Percentiles rank a stretch among this genome's conserved stretches.
Conservation (phyloP, 257 asterid genomes). For the Craterostigma plantagineum region DNA sequence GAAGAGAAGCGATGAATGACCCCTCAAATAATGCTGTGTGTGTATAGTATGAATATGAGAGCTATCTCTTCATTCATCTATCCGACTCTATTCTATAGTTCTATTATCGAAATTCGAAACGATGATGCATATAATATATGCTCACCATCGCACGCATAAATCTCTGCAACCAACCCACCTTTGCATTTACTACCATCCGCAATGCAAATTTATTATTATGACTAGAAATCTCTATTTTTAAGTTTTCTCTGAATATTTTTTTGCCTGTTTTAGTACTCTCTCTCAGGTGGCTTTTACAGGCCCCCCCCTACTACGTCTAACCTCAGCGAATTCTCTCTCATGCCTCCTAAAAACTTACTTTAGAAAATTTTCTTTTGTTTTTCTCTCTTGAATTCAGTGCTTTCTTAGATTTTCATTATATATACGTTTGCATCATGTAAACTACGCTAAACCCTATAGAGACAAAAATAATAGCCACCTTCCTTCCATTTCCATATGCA, state of each 20-base stretch:
- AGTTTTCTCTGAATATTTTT: conserved; percentile 19
- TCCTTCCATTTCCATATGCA: neutral
- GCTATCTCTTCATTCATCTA: too few relatives aligned
- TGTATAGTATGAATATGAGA: too few relatives aligned
- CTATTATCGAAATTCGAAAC: too few relatives aligned
- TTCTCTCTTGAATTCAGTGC: conserved; percentile 40
- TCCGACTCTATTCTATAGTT: too few relatives aligned
- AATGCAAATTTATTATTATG: neutral
- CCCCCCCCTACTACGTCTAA: conserved; percentile 11
- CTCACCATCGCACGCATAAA: conserved; percentile 67
- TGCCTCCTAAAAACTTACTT: conserved; percentile 6
- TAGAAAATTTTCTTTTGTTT: neutral
- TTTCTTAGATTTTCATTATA: conserved; percentile 2
- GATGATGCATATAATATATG: conserved; percentile 11
- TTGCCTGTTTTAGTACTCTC: conserved; percentile 36
- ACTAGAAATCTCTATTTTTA: conserved; percentile 1
- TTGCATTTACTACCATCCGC: conserved; percentile 28
- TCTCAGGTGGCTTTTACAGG: conserved; percentile 44
- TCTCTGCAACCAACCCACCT: too few relatives aligned
- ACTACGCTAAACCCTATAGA: neutral
- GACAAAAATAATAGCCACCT: neutral
- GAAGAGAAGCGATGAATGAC: too few relatives aligned
- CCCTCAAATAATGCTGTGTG: too few relatives aligned
- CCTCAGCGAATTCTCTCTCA: conserved; percentile 14
- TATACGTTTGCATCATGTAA: conserved; percentile 8